Evolutionary conservation across 2,329 filamentous ascomycete genomes (phyloP).

Genomic region (Colletotrichum musicola): DNA sequence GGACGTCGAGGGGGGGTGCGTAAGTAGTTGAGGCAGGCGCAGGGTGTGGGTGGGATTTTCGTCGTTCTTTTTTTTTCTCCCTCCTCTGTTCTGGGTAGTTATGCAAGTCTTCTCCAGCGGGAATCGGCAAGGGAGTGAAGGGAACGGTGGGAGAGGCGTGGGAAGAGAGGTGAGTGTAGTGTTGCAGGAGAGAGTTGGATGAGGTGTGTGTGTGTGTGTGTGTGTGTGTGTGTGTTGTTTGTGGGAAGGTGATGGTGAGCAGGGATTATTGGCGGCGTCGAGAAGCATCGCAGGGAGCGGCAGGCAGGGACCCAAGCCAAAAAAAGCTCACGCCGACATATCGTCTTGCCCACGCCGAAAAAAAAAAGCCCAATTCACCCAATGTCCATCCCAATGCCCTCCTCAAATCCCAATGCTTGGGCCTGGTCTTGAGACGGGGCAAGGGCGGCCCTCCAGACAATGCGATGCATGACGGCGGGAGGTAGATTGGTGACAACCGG

Average conservation of each 20-base stretch:
- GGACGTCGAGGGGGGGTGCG: conserved; percentile 25
- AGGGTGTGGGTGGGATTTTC: conserved; percentile 21
- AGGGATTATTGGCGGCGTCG: conserved; percentile 33
- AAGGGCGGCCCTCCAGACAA: conserved; percentile 27
- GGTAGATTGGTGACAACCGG: conserved; percentile 21
- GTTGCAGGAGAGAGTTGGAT: too few relatives aligned
- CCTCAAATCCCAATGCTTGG: conserved; percentile 3
- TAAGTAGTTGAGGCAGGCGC: conserved; percentile 38
- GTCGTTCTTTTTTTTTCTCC: conserved; percentile 10
- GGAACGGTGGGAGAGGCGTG: conserved; percentile 12
- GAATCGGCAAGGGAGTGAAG: conserved; percentile 34
- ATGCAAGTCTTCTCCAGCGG: conserved; percentile 31
- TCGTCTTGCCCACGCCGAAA: conserved; percentile 3
- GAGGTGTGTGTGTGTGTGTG: conserved; percentile 4
- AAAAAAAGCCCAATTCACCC: conserved; percentile 10
- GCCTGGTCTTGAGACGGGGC: background rate
- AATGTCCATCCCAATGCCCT: conserved; percentile 4
- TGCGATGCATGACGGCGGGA: conserved; percentile 28
- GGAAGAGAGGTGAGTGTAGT: too few relatives aligned
- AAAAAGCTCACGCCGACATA: background rate
- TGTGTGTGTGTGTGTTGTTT: conserved; percentile 15
- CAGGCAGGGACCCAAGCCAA: background rate
- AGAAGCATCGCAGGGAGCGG: conserved; percentile 25
- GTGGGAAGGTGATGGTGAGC: conserved; percentile 37
- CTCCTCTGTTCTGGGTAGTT: background rate